Base-by-base conservation (phyloP, 768 basidiomycete genomes). In the Boletus rubescentipes region DNA sequence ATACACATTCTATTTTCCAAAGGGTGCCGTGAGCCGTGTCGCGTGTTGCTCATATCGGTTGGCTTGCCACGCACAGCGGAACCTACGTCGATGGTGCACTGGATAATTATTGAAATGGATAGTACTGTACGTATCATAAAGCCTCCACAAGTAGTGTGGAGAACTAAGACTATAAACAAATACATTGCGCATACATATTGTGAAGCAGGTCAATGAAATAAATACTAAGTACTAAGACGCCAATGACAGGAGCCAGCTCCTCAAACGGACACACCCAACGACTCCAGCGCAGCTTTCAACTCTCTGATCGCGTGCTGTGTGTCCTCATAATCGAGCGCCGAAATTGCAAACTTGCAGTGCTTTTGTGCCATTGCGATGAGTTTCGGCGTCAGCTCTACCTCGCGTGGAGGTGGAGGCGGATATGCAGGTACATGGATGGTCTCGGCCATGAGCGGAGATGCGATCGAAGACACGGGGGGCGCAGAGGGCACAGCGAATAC, bases 301-400 rank as follows among this genome's bases (percentile, higher is more conserved):
- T 99, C 93, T 67, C 81, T 86, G 65, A 82, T 79, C 16, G 96
- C 96, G 62, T 91, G 89, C 58, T 89, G 88, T 10, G 79, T 77
- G 70, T 99, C 96, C 67, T 98, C 96, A 67, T 95, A 98, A 66
- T 98, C 93, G 50, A 99, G 76, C n/a, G 97, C 85, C 30, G 91
- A 93, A 53, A 98, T 91, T 8, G 96, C 96, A 73, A 89, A 97
- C 49, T 82, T 81, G 61, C 93, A 93, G 62, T 95, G 93, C 67
- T 91, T 97, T 77, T 99, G 95, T 14, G 83, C 84, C 57, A 87
- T 83, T 18, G 85, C 77, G 23, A 97, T 79, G 49, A 85, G 66
- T 48, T 74, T 75, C 5, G 89, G 84, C 1, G 88, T 83, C 42
- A 93, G 70, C 31, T 85, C 84, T 20, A 54, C 49, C 16, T 66